A percentile compares a stretch with the other conserved stretches of the same genome.
phyloP scores from a whole-genome alignment of 257 asterid genomes.

The Rubia yunnanensis region DNA sequence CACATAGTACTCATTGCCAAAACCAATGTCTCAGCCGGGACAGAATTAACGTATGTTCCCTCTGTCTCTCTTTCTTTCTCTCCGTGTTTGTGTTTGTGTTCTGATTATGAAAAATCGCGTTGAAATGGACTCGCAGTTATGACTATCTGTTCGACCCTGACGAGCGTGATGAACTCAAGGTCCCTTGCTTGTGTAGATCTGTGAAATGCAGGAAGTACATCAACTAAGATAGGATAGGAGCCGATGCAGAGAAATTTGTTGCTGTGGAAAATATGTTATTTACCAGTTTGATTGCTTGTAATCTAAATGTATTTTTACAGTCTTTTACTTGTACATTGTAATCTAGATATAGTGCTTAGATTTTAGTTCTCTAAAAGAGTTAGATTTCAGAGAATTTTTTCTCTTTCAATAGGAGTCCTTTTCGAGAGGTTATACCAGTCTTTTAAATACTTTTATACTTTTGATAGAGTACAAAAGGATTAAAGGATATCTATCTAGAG shows the following conservation, averaged over 20 bases:
- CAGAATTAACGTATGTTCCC: constrained; percentile 69
- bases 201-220: constrained; percentile 72
- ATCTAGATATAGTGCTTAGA: too few relatives aligned
- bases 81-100: neutral
- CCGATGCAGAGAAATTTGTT: neutral
- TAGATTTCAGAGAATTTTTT: too few relatives aligned
- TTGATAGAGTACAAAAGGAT: too few relatives aligned
- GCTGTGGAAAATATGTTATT: neutral
- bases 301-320: neutral
- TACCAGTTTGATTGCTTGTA: too few relatives aligned
- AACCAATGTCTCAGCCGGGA: constrained; percentile 66
- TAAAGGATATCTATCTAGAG: too few relatives aligned
- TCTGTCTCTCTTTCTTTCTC: neutral
- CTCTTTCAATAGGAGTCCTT: too few relatives aligned
- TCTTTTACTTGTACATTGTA: too few relatives aligned
- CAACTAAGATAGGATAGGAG: constrained; percentile 33
- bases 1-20: constrained; percentile 81
- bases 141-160: constrained; percentile 89
- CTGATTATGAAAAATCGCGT: neutral
- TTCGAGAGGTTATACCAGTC: too few relatives aligned
- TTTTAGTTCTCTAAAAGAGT: too few relatives aligned
- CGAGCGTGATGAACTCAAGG: constrained; percentile 74
- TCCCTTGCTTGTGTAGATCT: constrained; percentile 76
- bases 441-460: too few relatives aligned
- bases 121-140: constrained; percentile 42